Evolutionary conservation across 352 stramenopile species (phyloP).

Genomic region (Pilasporangium apinafurcum): DNA sequence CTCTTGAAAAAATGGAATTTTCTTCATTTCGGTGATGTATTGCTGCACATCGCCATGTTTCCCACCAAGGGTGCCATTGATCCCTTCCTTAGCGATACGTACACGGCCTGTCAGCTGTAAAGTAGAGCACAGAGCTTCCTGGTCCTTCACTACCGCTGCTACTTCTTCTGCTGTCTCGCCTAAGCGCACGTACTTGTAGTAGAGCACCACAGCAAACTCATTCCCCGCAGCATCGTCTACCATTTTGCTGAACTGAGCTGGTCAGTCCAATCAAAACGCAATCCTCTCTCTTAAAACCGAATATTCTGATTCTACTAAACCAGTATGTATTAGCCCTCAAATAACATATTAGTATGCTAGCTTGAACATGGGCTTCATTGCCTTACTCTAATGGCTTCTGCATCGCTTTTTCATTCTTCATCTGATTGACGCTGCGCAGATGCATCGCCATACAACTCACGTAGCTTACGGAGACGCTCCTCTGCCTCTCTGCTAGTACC

Average conservation of each 20-base stretch:
- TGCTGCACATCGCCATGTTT: slow-evolving; percentile 23
- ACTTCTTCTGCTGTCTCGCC: slow-evolving; percentile 33
- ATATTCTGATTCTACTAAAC: too few relatives aligned
- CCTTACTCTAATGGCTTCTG: background rate
- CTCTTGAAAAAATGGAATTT: slow-evolving; percentile 14
- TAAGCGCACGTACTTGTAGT: slow-evolving; percentile 82
- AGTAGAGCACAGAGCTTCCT: slow-evolving; percentile 40
- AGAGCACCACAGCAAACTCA: slow-evolving; percentile 62
- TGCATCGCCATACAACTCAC: slow-evolving; percentile 80
- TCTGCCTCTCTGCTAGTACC: slow-evolving; percentile 45
- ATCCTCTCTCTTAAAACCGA: slow-evolving; percentile 1
- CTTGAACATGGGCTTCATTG: background rate
- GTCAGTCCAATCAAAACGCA: background rate
- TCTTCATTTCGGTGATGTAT: slow-evolving; percentile 61
- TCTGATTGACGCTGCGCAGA: slow-evolving; percentile 22
- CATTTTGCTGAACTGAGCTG: too few relatives aligned
- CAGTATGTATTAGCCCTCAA: too few relatives aligned
- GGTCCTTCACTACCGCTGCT: slow-evolving; percentile 20
- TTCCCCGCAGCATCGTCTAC: slow-evolving; percentile 3
- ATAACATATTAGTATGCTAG: background rate
- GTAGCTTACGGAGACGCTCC: slow-evolving; percentile 61
- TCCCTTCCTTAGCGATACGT: slow-evolving; percentile 72
- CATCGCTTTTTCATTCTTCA: slow-evolving; percentile 2
- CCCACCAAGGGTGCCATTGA: slow-evolving; percentile 83
- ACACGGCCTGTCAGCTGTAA: slow-evolving; percentile 66